phyloP scores from a whole-genome alignment of 2,329 filamentous ascomycete genomes.

The Penicillium sp. region DNA sequence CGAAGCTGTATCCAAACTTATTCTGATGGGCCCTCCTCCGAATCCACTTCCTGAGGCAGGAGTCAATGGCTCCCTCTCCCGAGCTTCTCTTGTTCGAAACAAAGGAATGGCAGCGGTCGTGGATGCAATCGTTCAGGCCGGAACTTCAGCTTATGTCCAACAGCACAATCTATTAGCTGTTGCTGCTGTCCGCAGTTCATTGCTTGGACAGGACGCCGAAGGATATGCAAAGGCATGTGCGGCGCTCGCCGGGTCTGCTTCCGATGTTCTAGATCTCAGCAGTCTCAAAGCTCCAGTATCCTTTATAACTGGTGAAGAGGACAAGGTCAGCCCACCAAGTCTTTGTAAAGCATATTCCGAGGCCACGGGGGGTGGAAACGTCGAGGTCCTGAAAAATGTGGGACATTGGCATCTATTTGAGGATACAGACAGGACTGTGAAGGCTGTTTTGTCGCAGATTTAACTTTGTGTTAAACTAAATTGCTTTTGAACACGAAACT shows the following conservation, averaged over 20 bases:
- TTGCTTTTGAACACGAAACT: too few species aligned
- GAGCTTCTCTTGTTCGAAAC: not conserved
- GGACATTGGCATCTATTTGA: not conserved
- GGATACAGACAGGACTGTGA: not conserved
- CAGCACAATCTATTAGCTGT: not conserved
- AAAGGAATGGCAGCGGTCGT: not conserved
- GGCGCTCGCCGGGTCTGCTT: conserved; percentile 47
- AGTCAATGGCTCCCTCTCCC: not conserved
- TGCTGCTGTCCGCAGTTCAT: conserved; percentile 39
- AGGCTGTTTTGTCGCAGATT: not conserved
- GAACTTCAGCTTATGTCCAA: not conserved
- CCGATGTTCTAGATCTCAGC: conserved; percentile 31
- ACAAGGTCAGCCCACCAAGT: not conserved
- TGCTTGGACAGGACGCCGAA: conserved; percentile 53
- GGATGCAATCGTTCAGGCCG: not conserved
- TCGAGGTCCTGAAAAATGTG: not conserved
- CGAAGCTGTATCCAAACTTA: not conserved
- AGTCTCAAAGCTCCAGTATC: not conserved
- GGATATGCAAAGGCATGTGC: conserved; percentile 57
- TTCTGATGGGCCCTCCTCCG: not conserved
- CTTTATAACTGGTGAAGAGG: not conserved
- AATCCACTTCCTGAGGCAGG: not conserved
- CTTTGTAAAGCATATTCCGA: not conserved
- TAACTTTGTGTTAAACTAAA: not conserved
- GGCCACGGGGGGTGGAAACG: not conserved